These are phyloP conservation scores for Spiromastix sp. DNA, from an alignment of 2,329 filamentous ascomycete species.

Conservation along the genomic window DNA sequence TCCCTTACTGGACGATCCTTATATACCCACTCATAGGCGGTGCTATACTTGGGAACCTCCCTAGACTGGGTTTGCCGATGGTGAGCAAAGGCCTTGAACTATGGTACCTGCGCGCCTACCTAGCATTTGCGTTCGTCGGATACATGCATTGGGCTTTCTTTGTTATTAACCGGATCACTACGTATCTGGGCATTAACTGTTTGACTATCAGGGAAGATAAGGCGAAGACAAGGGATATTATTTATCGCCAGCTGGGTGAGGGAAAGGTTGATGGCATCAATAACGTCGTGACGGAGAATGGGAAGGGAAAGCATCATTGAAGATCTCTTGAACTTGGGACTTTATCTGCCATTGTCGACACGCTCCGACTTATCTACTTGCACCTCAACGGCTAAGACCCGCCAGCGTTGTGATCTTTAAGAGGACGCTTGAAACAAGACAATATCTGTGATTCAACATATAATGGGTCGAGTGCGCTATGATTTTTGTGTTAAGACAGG, in stretches of 20 bases:
- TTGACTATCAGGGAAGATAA: conserved; percentile 58
- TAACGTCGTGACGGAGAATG: no score
- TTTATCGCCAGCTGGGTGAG: conserved; percentile 26
- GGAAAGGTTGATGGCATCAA: conserved; percentile 8
- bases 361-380: conserved; percentile 3
- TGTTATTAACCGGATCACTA: conserved; percentile 84
- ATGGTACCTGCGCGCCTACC: conserved; percentile 74
- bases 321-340: no score
- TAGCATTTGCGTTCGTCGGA: conserved; percentile 69
- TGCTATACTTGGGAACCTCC: conserved; percentile 72
- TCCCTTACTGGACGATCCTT: conserved; percentile 94
- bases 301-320: no score
- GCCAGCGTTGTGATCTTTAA: no score
- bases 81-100: conserved; percentile 59
- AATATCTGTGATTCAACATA: no score
- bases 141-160: conserved; percentile 91
- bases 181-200: conserved; percentile 87
- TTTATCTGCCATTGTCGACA: no score
- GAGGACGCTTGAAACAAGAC: no score
- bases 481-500: no score
- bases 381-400: background rate
- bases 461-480: no score
- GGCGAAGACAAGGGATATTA: conserved; percentile 22
- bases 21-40: conserved; percentile 78
- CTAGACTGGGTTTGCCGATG: conserved; percentile 59